These are phyloP conservation scores for Cinchona pubescens DNA, from an alignment of 257 asterid species.

Conservation along the genomic window DNA sequence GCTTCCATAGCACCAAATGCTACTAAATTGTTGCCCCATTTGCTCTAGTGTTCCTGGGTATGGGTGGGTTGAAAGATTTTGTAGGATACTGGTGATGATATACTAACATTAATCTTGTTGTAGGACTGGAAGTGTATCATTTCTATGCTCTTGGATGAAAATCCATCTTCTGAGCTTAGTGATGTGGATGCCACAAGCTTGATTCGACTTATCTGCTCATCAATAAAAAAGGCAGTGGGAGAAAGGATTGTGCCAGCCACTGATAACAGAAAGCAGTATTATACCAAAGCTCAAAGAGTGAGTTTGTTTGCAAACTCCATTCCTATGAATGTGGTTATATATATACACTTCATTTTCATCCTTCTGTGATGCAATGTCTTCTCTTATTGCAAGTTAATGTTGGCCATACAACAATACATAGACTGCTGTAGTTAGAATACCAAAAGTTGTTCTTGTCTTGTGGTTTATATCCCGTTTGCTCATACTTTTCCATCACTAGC, in stretches of 20 bases:
- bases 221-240: slow-evolving; percentile 90
- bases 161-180: slow-evolving; percentile 70
- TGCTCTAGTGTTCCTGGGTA: not conserved
- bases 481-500: not conserved
- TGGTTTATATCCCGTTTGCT: not conserved
- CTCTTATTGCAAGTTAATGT: not conserved
- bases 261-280: slow-evolving; percentile 72
- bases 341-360: not conserved
- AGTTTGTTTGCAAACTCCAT: slow-evolving; percentile 16
- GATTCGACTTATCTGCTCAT: slow-evolving; percentile 84
- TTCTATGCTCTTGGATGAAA: slow-evolving; percentile 79
- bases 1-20: too few relatives aligned
- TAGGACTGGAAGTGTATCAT: slow-evolving; percentile 96
- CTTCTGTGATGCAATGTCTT: slow-evolving; percentile 8
- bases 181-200: slow-evolving; percentile 85
- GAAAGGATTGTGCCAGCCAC: slow-evolving; percentile 92
- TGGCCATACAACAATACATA: too few relatives aligned
- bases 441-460: not conserved
- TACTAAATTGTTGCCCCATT: too few relatives aligned
- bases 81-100: not conserved
- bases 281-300: slow-evolving; percentile 79
- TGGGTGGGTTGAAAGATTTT: not conserved
- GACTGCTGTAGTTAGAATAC: not conserved
- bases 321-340: not conserved
- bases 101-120: slow-evolving; percentile 17